A percentile compares a stretch with the other conserved stretches of the same genome.
phyloP scores from a whole-genome alignment of 2,329 filamentous ascomycete species.

The Botrytis medusae region DNA sequence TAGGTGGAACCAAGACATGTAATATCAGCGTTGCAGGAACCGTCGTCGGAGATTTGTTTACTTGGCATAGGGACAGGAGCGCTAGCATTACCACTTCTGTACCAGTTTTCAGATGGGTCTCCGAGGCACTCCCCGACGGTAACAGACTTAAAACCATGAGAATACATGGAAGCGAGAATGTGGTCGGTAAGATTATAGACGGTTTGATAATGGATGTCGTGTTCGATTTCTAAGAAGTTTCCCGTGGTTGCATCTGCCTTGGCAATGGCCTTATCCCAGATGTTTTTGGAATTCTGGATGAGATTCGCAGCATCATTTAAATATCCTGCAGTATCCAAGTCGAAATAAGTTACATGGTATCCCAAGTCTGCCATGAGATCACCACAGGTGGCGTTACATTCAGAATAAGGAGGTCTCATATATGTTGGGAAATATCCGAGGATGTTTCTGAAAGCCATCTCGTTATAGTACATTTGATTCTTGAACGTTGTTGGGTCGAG shows the following conservation, averaged over 20 bases:
- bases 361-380: slow-evolving; percentile 44
- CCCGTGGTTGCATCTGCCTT: slow-evolving; percentile 25
- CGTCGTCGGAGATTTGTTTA: slow-evolving; percentile 25
- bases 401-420: slow-evolving; percentile 49
- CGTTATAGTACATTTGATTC: slow-evolving; percentile 53
- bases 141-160: slow-evolving; percentile 43
- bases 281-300: slow-evolving; percentile 51
- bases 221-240: slow-evolving; percentile 51
- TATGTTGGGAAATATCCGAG: slow-evolving; percentile 57
- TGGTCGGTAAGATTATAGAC: slow-evolving; percentile 42
- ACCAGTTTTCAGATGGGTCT: slow-evolving; percentile 47
- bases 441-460: slow-evolving; percentile 56
- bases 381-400: slow-evolving; percentile 44
- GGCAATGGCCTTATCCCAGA: slow-evolving; percentile 35
- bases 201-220: slow-evolving; percentile 43
- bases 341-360: slow-evolving; percentile 48
- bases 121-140: slow-evolving; percentile 50
- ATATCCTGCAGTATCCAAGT: slow-evolving; percentile 52
- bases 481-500: slow-evolving; percentile 46
- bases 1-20: slow-evolving; percentile 28
- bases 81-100: slow-evolving; percentile 34
- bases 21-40: slow-evolving; percentile 21
- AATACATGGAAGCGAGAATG: slow-evolving; percentile 41
- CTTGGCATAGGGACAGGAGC: slow-evolving; percentile 14
- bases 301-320: slow-evolving; percentile 44